phyloP scores from a whole-genome alignment of 2,329 filamentous ascomycete species.

The Lachnellula cervina region DNA sequence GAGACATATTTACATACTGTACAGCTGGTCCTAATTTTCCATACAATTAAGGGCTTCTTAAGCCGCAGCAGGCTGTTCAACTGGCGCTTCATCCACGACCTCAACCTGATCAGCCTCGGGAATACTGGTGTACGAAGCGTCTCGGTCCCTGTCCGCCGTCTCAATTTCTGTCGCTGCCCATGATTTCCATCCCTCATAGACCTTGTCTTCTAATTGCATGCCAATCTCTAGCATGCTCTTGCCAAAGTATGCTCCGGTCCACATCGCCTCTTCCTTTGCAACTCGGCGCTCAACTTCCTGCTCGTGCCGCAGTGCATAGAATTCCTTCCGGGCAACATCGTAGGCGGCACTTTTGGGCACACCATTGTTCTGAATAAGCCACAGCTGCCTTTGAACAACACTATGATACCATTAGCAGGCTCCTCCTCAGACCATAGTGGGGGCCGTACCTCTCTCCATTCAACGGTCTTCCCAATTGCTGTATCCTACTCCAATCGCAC shows the following conservation, averaged over 20 bases:
- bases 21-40: not conserved
- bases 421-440: not conserved
- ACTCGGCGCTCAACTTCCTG: conserved; percentile 80
- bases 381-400: conserved; percentile 87
- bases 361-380: conserved; percentile 65
- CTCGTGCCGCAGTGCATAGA: conserved; percentile 77
- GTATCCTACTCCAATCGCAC: conserved; percentile 73
- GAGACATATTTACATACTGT: not conserved
- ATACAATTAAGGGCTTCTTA: not conserved
- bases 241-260: conserved; percentile 85
- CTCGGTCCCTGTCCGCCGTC: conserved; percentile 37
- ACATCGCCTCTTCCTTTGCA: conserved; percentile 79
- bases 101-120: conserved; percentile 34
- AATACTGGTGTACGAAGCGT: conserved; percentile 41
- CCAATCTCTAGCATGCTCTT: conserved; percentile 69
- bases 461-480: conserved; percentile 69
- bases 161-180: conserved; percentile 60
- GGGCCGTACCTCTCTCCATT: conserved; percentile 73
- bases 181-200: conserved; percentile 78
- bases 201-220: conserved; percentile 74
- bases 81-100: conserved; percentile 2
- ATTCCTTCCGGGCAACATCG: conserved; percentile 81
- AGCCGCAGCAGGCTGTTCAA: not conserved
- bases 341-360: conserved; percentile 69
- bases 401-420: conserved; percentile 42